A percentile compares a stretch with the other conserved stretches of the same genome.
Evolutionary conservation across 179 eudicot genomes (phyloP).

Genomic region (Heliamphora pulchella): DNA sequence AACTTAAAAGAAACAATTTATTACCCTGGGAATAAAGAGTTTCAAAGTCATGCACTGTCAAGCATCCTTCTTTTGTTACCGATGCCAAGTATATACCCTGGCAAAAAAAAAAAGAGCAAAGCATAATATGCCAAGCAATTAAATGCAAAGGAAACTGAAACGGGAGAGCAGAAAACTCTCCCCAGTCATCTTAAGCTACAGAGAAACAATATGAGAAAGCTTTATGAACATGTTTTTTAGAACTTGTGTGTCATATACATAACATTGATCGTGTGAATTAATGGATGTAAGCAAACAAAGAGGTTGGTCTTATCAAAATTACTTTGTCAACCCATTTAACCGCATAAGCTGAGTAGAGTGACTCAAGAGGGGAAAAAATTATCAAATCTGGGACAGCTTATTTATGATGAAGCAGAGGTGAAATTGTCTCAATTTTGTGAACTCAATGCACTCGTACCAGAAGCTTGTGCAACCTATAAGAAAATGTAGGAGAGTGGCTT

Average conservation of each 20-base stretch:
- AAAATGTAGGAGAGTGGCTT: no score
- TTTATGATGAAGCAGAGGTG: background rate
- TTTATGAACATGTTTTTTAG: background rate
- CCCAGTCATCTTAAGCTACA: background rate
- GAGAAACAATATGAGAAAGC: background rate
- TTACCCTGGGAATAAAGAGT: constrained; percentile 58
- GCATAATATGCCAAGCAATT: background rate
- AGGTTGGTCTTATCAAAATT: background rate
- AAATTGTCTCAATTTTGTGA: background rate
- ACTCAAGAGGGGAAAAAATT: background rate
- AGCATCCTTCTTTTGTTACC: constrained; percentile 80
- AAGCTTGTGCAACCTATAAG: background rate
- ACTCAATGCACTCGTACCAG: background rate
- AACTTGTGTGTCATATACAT: background rate
- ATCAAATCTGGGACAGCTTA: background rate
- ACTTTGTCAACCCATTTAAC: background rate
- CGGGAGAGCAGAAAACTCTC: background rate
- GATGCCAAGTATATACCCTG: constrained; percentile 88
- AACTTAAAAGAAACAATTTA: constrained; percentile 29
- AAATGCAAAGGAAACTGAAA: background rate
- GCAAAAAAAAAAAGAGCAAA: constrained; percentile 2
- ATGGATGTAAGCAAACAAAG: background rate
- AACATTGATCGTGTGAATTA: background rate
- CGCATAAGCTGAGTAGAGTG: background rate
- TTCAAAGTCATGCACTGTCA: constrained; percentile 84